Evolutionary conservation across 176 grass and related monocot species (phyloP).

Genomic region (Canna indica): DNA sequence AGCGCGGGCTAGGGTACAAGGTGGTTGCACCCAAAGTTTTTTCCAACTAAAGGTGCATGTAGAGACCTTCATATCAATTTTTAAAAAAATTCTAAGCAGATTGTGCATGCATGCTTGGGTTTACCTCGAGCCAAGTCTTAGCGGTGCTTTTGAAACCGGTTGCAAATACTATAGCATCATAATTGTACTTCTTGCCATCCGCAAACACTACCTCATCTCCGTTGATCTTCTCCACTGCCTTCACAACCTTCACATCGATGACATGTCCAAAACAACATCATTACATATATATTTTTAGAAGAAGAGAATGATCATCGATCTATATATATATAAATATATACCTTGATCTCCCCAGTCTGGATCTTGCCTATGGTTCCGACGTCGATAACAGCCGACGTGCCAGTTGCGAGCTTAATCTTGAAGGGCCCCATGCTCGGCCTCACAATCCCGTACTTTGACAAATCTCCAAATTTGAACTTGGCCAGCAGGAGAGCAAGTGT

Average conservation of each 20-base stretch:
- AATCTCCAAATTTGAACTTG: constrained; percentile 28
- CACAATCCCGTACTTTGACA: constrained; percentile 36
- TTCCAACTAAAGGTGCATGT: too few species aligned
- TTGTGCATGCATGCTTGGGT: background rate
- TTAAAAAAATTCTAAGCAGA: too few species aligned
- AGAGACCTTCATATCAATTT: too few species aligned
- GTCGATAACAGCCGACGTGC: constrained; percentile 26
- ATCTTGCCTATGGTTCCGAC: constrained; percentile 30
- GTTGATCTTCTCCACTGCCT: background rate
- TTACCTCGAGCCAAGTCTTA: constrained; percentile 39
- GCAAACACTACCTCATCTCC: constrained; percentile 21
- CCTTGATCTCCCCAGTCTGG: constrained; percentile 29
- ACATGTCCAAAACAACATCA: too few species aligned
- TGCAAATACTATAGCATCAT: constrained; percentile 32
- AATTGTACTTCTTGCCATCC: background rate
- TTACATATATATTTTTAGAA: too few species aligned
- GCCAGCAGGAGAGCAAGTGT: constrained; percentile 8
- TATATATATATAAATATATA: background rate
- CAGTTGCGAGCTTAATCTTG: constrained; percentile 13
- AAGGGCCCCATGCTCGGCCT: constrained; percentile 30
- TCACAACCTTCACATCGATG: background rate
- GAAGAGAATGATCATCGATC: background rate
- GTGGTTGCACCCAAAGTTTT: too few species aligned
- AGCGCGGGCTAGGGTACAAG: too few species aligned
- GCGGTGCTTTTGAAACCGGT: constrained; percentile 37